Base-by-base conservation (phyloP, 2,329 filamentous ascomycete genomes). In the Diaporthe australafricana region DNA sequence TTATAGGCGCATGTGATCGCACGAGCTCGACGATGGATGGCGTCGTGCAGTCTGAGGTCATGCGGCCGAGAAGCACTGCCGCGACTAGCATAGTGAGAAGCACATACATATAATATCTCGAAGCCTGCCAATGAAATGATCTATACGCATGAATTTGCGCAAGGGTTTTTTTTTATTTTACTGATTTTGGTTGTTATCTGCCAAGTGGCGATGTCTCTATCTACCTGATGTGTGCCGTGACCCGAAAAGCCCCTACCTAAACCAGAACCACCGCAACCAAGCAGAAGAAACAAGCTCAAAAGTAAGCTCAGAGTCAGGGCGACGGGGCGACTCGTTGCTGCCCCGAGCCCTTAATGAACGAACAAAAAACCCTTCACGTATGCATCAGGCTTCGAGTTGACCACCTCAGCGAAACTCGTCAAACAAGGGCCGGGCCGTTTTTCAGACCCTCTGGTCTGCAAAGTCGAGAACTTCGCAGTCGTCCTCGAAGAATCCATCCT, bases 391-490 rank as follows among this genome's bases (percentile, higher is more conserved):
- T 69, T 69, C 53, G 16, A 60, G 30, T 68, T 69, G 71, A 56
- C 47, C 60, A 67, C 56, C 68, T 57, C 35, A 22, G 65, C 65
- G 30, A 56, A 22, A 22, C 42, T 27, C 60, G 62, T 42, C 57
- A 47, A 38, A 38, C 57, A 57, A 50, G 35, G n/a, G 65, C 32
- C 30, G 56, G 22, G 65, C 35, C 35, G 62, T 56, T 52, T n/a
- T 72, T 86, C 80, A 92, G 40, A 91, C 90, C 79, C 90, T 84
- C 82, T 92, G 90, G 77, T 91, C 90, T 30, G 94, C 93, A 87
- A 96, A 97, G 83, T 97, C 94, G 74, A 97, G 87, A 71, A 98
- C 93, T 80, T 97, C 94, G 76, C 94, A 96, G 79, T 97, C 95
- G 79, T 98, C 94, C 82, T 98, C 95, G 77, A 97, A 97, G 81